Evolutionary conservation across 768 basidiomycete genomes (phyloP).

Genomic region (Pleurotus eryngii): DNA sequence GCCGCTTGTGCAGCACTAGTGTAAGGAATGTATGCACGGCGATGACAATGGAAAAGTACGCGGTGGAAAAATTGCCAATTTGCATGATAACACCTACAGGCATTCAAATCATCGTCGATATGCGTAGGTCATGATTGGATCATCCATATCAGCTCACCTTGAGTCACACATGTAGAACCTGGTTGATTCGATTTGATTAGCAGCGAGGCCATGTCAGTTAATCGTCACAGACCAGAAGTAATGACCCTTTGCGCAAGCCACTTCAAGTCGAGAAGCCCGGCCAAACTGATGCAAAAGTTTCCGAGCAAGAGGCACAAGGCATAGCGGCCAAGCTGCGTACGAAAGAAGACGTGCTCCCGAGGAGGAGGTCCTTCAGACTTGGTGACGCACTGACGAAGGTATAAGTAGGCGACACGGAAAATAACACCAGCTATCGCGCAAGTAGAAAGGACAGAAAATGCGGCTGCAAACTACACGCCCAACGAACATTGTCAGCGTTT

Average conservation of each 20-base stretch:
- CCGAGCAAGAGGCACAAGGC: conserved; percentile 59
- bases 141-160: conserved; percentile 41
- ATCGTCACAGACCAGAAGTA: conserved; percentile 38
- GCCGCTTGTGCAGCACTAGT: conserved; percentile 53
- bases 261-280: conserved; percentile 51
- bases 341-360: conserved; percentile 60
- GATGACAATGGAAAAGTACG: conserved; percentile 64
- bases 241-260: conserved; percentile 48
- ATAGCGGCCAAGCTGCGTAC: conserved; percentile 69
- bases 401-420: conserved; percentile 46
- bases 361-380: conserved; percentile 17
- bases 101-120: background rate
- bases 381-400: conserved; percentile 29
- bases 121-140: too few relatives aligned
- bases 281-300: conserved; percentile 49
- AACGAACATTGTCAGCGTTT: background rate
- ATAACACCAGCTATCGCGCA: conserved; percentile 50
- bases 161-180: conserved; percentile 52
- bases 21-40: conserved; percentile 69
- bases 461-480: conserved; percentile 38
- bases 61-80: conserved; percentile 55
- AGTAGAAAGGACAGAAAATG: conserved; percentile 52
- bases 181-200: conserved; percentile 2
- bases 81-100: conserved; percentile 53
- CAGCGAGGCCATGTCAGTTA: too few relatives aligned